Evolutionary conservation across 176 grass and related monocot species (phyloP), one percentile per base, ranked within the genome.

Genomic region (Avena sativa): DNA sequence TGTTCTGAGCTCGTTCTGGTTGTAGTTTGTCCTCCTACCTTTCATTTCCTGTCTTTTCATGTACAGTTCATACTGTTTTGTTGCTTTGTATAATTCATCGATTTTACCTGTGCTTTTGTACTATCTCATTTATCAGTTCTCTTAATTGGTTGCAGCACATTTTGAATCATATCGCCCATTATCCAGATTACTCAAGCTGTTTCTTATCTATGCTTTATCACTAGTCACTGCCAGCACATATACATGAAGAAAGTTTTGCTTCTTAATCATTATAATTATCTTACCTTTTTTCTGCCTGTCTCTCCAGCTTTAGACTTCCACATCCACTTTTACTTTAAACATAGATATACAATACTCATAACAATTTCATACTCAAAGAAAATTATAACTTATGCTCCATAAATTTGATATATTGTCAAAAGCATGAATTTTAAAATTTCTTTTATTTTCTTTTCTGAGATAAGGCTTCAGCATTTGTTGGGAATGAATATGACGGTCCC

Each of bases 391-490:
- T 30, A 69, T n/a, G 48, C 12, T 19, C 49, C 26, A 9, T 55
- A 9, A 52, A 19, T 55, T 70, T 55, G 12, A 68, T 69, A 38
- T 70, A 49, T 49, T 25, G 47, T 62, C 69, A 61, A 48, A 74
- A 28, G 68, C n/a, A 32, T 10, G 7, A 23, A 10, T 23, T 74
- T 84, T 53, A 74, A 6, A 30, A 13, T 48, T 34, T 12, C 43
- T 19, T 56, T 13, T 28, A 38, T 44, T 50, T 83, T 84, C 19
- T 64, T 86, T 83, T 17, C 48, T n/a, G 72, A 32, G 64, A 57
- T 63, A 59, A 94, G 90, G 82, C 38, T 94, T 84, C 87, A 86
- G 6, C 92, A 94, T 48, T 84, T 67, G 15, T 82, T 88, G 79
- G 91, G 87, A 81, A 84, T 80, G 60, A 81, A 83, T 92, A 84